Conservation (phyloP, 441 rosid species). For the Dalechampia spathulata region DNA sequence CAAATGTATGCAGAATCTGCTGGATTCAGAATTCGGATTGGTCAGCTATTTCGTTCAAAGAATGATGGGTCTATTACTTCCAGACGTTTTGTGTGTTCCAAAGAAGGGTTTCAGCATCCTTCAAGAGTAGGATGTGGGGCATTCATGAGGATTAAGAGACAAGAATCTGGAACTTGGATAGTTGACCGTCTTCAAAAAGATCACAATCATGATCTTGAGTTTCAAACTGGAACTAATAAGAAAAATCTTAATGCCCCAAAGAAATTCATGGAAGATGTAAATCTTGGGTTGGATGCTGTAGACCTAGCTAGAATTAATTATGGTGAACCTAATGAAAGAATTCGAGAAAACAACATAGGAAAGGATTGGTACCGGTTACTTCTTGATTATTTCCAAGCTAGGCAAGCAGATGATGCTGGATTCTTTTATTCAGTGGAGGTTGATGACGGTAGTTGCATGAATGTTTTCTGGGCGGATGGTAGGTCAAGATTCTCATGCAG, state of each 20-base stretch:
- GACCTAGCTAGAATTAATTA: slow-evolving; percentile 36
- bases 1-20: slow-evolving; percentile 52
- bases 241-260: slow-evolving; percentile 36
- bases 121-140: slow-evolving; percentile 89
- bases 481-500: slow-evolving; percentile 77
- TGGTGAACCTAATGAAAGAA: slow-evolving; percentile 22
- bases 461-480: slow-evolving; percentile 83
- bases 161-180: slow-evolving; percentile 70
- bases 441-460: slow-evolving; percentile 46
- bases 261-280: slow-evolving; percentile 50
- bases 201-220: slow-evolving; percentile 67
- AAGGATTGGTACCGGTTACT: slow-evolving; percentile 66
- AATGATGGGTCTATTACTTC: slow-evolving; percentile 78
- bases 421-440: slow-evolving; percentile 65
- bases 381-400: slow-evolving; percentile 62
- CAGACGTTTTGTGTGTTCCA: slow-evolving; percentile 82
- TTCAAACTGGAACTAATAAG: slow-evolving; percentile 24
- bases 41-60: slow-evolving; percentile 84
- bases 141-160: slow-evolving; percentile 84
- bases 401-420: slow-evolving; percentile 68
- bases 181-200: slow-evolving; percentile 71
- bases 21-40: slow-evolving; percentile 74
- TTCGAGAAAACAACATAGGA: slow-evolving; percentile 47
- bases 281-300: slow-evolving; percentile 41
- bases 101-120: slow-evolving; percentile 94